phyloP scores from a whole-genome alignment of 768 basidiomycete genomes.

The Rhodocollybia butyracea region DNA sequence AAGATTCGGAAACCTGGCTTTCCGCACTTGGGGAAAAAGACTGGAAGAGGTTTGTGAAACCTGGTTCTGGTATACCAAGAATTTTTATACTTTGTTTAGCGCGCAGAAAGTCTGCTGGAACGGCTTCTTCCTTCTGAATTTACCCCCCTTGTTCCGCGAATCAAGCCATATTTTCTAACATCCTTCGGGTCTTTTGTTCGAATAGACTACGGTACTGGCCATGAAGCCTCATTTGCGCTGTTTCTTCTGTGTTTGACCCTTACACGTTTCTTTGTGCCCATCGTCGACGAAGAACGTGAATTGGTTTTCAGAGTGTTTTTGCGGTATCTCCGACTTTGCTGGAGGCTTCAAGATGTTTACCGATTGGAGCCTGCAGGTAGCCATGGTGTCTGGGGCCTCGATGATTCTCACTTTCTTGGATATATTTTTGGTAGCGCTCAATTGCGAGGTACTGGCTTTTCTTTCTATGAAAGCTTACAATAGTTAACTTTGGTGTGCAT shows the following conservation, averaged over 20 bases:
- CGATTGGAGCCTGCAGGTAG: slow-evolving; percentile 93
- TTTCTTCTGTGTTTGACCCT: slow-evolving; percentile 75
- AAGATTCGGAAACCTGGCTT: slow-evolving; percentile 90
- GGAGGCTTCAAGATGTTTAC: slow-evolving; percentile 86
- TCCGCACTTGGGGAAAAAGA: slow-evolving; percentile 77
- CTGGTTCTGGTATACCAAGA: background rate
- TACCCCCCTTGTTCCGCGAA: slow-evolving; percentile 47
- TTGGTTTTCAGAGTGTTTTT: slow-evolving; percentile 61
- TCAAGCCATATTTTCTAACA: slow-evolving; percentile 75
- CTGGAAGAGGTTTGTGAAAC: slow-evolving; percentile 62
- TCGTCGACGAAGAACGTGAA: slow-evolving; percentile 57
- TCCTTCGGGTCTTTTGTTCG: slow-evolving; percentile 90
- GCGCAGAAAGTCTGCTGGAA: slow-evolving; percentile 48
- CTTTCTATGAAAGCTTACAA: background rate
- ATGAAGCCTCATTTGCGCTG: slow-evolving; percentile 85
- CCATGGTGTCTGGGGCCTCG: slow-evolving; percentile 97
- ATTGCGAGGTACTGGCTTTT: slow-evolving; percentile 55
- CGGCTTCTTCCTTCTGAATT: slow-evolving; percentile 46
- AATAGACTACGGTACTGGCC: slow-evolving; percentile 96
- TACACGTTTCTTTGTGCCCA: slow-evolving; percentile 58
- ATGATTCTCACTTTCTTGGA: slow-evolving; percentile 86
- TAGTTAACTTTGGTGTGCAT: slow-evolving; percentile 10
- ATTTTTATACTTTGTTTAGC: slow-evolving; percentile 30
- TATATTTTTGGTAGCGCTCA: slow-evolving; percentile 93
- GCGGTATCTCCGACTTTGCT: slow-evolving; percentile 79